Evolutionary conservation across 2,329 filamentous ascomycete species (phyloP), one percentile per base, ranked within the genome.

Genomic region (Calonectria multiphialidica): DNA sequence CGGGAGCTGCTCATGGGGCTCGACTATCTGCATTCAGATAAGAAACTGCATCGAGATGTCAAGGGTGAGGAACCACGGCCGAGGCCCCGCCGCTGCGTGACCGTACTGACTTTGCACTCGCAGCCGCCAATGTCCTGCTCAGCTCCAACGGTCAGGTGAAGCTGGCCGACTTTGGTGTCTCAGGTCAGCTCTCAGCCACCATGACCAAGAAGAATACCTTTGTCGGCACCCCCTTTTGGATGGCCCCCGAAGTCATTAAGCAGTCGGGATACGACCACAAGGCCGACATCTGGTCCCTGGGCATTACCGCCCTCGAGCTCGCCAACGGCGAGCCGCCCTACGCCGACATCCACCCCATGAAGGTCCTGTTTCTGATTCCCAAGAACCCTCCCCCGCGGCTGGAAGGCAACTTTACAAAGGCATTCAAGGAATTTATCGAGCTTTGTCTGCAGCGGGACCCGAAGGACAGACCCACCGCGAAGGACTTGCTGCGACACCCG

Each of bases 171-270:
- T 99, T 99, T 85, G 96, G 96, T 71, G 97, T 99, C 8, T 98
- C 96, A 1, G 96, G 96, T 33, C 97, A 98, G 85, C 89, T 98
- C 25, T 97, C 96, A 12, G 96, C 96, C 8, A 99, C 96, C 62
- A 98, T 98, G 96, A 98, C 96, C 74, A 98, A 98, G 89, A 98
- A 98, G 87, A 98, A 98, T 82, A 98, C 96, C 0, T 99, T 98
- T 83, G 96, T 99, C 37, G 97, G 97, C 40, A 98, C 96, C 0
- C 96, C 97, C 1, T 99, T 98, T 83, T 99, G 97, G 97, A 99
- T 99, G 96, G 96, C 97, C 3, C 96, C 96, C 13, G 96, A 99
- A 85, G 96, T 98, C 68, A 99, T 99, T 84, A 98, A 98, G 86
- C 96, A 99, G 83, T 98, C 95, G 70, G 96, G 96, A 61, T 98